A percentile compares a stretch with the other conserved stretches of the same genome.
Evolutionary conservation across 257 asterid species (phyloP).

Genomic region (Petunia secreta): DNA sequence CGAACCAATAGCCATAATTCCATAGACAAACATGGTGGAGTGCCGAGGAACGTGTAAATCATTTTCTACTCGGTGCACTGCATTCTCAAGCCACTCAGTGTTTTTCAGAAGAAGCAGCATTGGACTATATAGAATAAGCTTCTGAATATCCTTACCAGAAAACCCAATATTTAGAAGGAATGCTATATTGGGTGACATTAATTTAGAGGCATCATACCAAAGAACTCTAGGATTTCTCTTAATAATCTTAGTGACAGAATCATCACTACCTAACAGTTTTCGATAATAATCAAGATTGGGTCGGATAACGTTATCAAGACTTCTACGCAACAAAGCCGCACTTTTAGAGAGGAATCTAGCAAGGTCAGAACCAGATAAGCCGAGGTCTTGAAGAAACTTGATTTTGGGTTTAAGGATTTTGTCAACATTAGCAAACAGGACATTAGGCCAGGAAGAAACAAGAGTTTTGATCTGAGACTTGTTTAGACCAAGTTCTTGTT

Average conservation of each 20-base stretch:
- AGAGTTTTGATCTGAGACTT: conserved; percentile 18
- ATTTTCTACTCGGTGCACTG: neutral
- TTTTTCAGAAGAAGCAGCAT: neutral
- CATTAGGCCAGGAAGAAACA: too few species aligned
- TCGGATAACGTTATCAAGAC: neutral
- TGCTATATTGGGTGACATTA: neutral
- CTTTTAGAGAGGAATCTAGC: neutral
- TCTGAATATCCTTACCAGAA: neutral
- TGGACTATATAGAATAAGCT: neutral
- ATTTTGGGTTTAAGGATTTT: too few species aligned
- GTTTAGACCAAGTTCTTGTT: conserved; percentile 25
- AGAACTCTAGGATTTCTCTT: conserved; percentile 14
- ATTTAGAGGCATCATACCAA: neutral
- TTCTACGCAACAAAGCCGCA: neutral
- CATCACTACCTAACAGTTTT: conserved; percentile 18
- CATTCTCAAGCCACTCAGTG: neutral
- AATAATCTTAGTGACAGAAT: conserved; percentile 20
- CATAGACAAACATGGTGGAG: too few species aligned
- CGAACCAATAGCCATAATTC: neutral
- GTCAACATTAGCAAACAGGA: too few species aligned
- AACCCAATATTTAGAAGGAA: conserved; percentile 10
- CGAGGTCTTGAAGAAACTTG: conserved; percentile 25
- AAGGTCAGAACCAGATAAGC: conserved; percentile 28
- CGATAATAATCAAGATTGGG: conserved; percentile 13
- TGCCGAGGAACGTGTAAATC: conserved; percentile 28